Base-by-base conservation (phyloP, 306 rosid genomes). In the Begonia peltatifolia region DNA sequence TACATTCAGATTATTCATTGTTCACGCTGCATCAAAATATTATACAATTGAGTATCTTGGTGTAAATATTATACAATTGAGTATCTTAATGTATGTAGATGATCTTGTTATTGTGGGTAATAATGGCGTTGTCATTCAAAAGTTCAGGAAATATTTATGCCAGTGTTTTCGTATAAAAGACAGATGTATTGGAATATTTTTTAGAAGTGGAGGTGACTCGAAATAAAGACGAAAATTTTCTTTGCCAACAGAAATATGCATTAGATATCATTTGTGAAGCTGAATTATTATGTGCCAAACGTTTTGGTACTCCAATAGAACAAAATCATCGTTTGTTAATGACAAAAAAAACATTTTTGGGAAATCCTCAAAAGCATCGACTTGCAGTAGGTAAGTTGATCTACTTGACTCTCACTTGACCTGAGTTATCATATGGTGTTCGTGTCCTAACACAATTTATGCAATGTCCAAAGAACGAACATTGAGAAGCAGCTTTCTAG, bases 151-250 rank as follows among this genome's bases (percentile, higher is more conserved):
- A 11, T 57, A 41, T 42, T 16, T 42, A 8, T 9, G 51, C 17
- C 11, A 5, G 1, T 57, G 50, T 55, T 55, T 55, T 55, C 25
- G 42, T 41, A 55, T 41, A n/a, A 55, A 55, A n/a, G 59, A 38
- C 41, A 2, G 59, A 47, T 3, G 3, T 13, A 10, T n/a, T 55
- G 17, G 41, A 55, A 35, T 55, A 57, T 57, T 57, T 57, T 3
- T 18, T 57, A 11, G 51, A 52, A 9, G 9, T 57, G 13, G 41
- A 44, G 23, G 61, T 57, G 15, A 52, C 61, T 1, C 25, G 54
- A 1, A 51, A 13, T 51, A 12, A 8, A 10, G 22, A 16, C n/a
- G 51, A 52, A 0, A 5, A 42, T 17, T 18, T 7, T 13, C 12
- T 57, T 1, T 57, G 41, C 14, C 61, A 57, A 44, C 7, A 38